Conservation (phyloP, 2,329 filamentous ascomycete genomes). For the Phyllosticta citriasiana region DNA sequence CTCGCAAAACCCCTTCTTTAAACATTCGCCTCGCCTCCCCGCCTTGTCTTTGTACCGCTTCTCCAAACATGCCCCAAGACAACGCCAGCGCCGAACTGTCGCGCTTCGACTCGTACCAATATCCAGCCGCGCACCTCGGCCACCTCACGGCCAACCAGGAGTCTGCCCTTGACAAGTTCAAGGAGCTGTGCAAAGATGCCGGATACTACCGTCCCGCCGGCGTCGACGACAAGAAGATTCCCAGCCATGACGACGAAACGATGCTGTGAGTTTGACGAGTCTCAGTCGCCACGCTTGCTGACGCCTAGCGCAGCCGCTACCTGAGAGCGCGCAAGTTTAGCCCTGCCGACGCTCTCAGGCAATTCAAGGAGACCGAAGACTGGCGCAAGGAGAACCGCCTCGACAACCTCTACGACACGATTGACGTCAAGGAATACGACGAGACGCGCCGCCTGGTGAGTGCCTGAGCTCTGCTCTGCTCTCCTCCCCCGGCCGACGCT, state of each 20-base stretch:
- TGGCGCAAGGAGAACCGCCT: conserved; percentile 77
- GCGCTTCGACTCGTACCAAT: conserved; percentile 39
- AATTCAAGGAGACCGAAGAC: conserved; percentile 81
- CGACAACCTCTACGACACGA: conserved; percentile 71
- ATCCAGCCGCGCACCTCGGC: conserved; percentile 69
- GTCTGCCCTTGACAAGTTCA: conserved; percentile 60
- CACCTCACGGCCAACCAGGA: conserved; percentile 63
- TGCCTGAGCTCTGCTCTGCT: neutral
- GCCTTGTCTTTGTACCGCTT: neutral
- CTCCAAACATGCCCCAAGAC: conserved; percentile 4
- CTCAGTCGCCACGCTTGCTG: neutral
- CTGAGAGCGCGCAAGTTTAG: conserved; percentile 76
- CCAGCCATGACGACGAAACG: conserved; percentile 63
- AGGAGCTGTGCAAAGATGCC: conserved; percentile 53
- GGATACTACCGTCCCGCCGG: conserved; percentile 49
- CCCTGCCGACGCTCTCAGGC: conserved; percentile 63
- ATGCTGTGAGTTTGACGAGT: conserved; percentile 47
- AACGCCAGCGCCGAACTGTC: conserved; percentile 19
- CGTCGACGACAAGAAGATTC: conserved; percentile 22
- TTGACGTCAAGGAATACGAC: conserved; percentile 78
- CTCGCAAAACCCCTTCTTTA: neutral
- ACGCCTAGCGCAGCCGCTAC: conserved; percentile 53
- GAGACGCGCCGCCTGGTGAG: conserved; percentile 63
- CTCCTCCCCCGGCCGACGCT: conserved; percentile 9
- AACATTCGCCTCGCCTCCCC: neutral